Evolutionary conservation across 1,284 basidiomycete genomes (phyloP).

Genomic region (Mycosarcoma maydis): DNA sequence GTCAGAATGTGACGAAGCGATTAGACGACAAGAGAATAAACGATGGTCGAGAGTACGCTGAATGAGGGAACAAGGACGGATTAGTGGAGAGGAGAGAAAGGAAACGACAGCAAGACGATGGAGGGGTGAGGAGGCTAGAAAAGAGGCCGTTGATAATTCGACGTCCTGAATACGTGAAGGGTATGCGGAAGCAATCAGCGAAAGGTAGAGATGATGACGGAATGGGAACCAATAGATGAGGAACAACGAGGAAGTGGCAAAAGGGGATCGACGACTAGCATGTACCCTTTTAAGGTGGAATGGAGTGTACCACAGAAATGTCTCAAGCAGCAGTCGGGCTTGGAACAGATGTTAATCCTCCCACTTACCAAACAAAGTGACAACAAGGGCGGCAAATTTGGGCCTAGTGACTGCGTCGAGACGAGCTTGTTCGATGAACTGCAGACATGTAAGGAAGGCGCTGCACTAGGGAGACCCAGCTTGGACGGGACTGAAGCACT

Average conservation of each 20-base stretch:
- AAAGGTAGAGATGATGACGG: background rate
- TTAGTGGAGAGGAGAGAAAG: background rate
- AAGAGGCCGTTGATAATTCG: too few relatives aligned
- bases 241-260: slow-evolving; percentile 2
- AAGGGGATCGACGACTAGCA: slow-evolving; percentile 34
- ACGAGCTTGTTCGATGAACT: background rate
- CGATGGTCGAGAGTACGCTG: slow-evolving; percentile 3
- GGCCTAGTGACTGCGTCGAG: background rate
- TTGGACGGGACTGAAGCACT: slow-evolving; percentile 8
- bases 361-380: slow-evolving; percentile 1
- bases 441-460: too few relatives aligned
- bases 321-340: slow-evolving; percentile 10
- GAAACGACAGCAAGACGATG: background rate
- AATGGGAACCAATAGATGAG: slow-evolving; percentile 2
- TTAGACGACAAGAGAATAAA: slow-evolving; percentile 5
- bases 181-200: too few relatives aligned
- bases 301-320: slow-evolving; percentile 16
- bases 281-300: slow-evolving; percentile 33
- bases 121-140: background rate
- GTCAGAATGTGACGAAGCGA: slow-evolving; percentile 2
- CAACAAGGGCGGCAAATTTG: background rate
- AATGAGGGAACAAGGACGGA: background rate
- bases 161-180: too few relatives aligned
- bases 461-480: too few relatives aligned
- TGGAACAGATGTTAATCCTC: slow-evolving; percentile 6